Evolutionary conservation across 352 stramenopile species (phyloP).

Genomic region (Blastocystis sp.): DNA sequence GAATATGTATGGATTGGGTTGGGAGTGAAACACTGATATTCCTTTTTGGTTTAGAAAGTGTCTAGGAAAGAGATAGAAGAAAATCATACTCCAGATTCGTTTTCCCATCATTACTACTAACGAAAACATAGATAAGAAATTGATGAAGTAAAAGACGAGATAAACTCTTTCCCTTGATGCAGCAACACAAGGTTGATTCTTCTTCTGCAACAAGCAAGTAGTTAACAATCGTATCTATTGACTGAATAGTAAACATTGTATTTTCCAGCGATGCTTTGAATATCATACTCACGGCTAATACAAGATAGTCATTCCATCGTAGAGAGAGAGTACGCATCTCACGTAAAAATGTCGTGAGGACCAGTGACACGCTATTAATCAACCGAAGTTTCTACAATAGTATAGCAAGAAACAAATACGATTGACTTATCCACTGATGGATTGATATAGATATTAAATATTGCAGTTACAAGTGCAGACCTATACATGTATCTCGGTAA

Average conservation of each 20-base stretch:
- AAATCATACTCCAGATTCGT: neutral
- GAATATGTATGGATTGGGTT: neutral
- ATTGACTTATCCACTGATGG: neutral
- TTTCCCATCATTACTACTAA: neutral
- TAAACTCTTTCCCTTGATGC: neutral
- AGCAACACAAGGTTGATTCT: neutral
- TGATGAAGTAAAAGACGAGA: neutral
- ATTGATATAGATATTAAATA: neutral
- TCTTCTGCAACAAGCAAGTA: neutral
- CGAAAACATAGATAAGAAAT: neutral
- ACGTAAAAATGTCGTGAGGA: neutral
- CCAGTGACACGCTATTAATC: neutral
- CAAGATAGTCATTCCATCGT: neutral
- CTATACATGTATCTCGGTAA: neutral
- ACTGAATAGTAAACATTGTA: neutral
- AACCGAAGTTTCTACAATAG: neutral
- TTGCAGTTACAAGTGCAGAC: neutral
- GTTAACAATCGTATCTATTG: neutral
- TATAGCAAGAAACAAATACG: neutral
- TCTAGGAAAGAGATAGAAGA: neutral
- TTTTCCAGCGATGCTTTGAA: neutral
- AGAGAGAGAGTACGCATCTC: neutral
- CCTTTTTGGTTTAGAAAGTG: neutral
- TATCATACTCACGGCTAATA: neutral
- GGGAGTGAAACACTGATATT: neutral